Evolutionary conservation across 2,329 filamentous ascomycete genomes (phyloP).

Genomic region (Xylaria sp.): DNA sequence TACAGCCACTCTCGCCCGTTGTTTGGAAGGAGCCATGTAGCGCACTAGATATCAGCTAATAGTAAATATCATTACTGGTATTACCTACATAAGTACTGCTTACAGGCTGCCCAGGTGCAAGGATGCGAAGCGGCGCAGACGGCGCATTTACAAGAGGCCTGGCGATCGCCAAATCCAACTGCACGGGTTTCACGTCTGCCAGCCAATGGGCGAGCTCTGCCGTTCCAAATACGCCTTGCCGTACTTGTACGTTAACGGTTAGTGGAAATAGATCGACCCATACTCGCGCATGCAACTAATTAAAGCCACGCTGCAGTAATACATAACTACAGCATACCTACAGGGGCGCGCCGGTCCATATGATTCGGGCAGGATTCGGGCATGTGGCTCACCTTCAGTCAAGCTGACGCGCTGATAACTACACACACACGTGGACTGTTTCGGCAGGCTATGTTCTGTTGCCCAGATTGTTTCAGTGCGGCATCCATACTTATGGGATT

Average conservation of each 20-base stretch:
- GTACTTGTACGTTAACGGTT: background rate
- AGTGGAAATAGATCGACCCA: constrained; percentile 1
- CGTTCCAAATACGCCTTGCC: background rate
- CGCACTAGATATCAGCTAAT: background rate
- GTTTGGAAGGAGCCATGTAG: background rate
- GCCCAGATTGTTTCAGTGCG: background rate
- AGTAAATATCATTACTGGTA: background rate
- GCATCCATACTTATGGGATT: background rate
- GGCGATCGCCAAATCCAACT: constrained; percentile 4
- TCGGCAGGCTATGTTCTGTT: background rate
- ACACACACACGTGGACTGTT: background rate
- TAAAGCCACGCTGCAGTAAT: background rate
- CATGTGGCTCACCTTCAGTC: background rate
- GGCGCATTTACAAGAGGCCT: background rate
- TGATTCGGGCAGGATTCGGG: no score
- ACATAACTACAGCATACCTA: no score
- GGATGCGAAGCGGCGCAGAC: background rate
- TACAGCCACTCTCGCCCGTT: background rate
- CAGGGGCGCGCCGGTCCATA: background rate
- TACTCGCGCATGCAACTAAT: background rate
- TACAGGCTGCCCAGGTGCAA: background rate
- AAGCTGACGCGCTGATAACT: background rate
- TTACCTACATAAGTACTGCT: no score
- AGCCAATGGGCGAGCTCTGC: background rate
- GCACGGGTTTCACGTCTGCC: background rate